Evolutionary conservation across 2,329 filamentous ascomycete species (phyloP).

Genomic region (Aspergillus fructus): DNA sequence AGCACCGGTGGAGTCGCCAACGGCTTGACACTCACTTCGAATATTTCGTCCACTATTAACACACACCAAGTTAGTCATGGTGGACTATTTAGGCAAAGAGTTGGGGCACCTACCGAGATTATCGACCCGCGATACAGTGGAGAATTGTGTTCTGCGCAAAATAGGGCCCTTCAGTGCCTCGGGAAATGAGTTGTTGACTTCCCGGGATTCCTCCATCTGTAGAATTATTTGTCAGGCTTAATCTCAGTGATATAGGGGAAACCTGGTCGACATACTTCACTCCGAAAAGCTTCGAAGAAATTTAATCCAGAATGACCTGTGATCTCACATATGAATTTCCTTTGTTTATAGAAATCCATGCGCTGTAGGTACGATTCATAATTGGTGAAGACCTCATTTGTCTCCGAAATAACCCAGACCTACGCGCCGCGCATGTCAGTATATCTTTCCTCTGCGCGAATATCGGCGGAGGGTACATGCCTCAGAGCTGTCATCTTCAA

Average conservation of each 20-base stretch:
- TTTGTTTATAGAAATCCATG: constrained; percentile 92
- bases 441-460: constrained; percentile 10
- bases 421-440: constrained; percentile 40
- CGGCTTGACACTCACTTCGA: constrained; percentile 40
- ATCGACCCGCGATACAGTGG: constrained; percentile 84
- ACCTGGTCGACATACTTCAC: constrained; percentile 66
- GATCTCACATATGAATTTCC: constrained; percentile 91
- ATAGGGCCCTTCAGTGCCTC: constrained; percentile 89
- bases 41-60: constrained; percentile 49
- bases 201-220: constrained; percentile 74
- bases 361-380: constrained; percentile 86
- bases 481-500: constrained; percentile 80
- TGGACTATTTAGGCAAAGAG: not conserved
- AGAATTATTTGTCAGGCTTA: constrained; percentile 4
- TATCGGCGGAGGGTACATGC: constrained; percentile 50
- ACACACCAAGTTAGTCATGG: constrained; percentile 20
- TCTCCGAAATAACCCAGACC: constrained; percentile 91
- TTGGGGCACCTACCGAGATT: constrained; percentile 58
- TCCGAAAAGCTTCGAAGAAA: constrained; percentile 89
- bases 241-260: not conserved
- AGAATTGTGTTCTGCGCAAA: constrained; percentile 86
- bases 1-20: not conserved
- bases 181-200: constrained; percentile 89
- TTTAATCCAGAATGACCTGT: constrained; percentile 87
- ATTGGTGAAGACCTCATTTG: constrained; percentile 81